Evolutionary conservation across 345 rosid species (phyloP).

Genomic region (Eucalyptus guilfoylei): DNA sequence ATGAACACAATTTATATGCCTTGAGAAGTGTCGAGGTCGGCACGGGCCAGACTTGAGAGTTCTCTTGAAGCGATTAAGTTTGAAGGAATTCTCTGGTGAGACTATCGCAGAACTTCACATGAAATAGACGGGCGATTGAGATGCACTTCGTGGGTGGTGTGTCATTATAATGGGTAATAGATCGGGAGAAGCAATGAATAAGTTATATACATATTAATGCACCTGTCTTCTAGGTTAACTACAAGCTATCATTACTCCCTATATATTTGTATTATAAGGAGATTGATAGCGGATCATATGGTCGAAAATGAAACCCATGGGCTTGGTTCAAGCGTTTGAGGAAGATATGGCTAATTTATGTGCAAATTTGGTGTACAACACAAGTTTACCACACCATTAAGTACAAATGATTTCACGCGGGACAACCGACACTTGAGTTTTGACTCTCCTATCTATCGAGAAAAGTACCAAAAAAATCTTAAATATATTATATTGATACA

Average conservation of each 20-base stretch:
- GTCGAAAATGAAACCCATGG: background rate
- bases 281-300: background rate
- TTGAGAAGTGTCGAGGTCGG: background rate
- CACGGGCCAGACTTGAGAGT: background rate
- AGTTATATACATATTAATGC: background rate
- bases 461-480: background rate
- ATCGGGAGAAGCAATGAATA: background rate
- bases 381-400: background rate
- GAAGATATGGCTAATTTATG: background rate
- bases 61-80: background rate
- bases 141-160: background rate
- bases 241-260: background rate
- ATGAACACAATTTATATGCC: background rate
- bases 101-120: background rate
- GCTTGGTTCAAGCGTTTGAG: background rate
- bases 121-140: background rate
- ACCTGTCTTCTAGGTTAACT: background rate
- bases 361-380: background rate
- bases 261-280: background rate
- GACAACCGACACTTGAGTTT: background rate
- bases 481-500: accelerated
- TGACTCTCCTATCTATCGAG: background rate
- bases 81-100: background rate
- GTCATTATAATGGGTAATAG: background rate
- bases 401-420: background rate